phyloP scores from a whole-genome alignment of 192 early-diverging fungal genomes.

The Gamsiella multidivaricata region DNA sequence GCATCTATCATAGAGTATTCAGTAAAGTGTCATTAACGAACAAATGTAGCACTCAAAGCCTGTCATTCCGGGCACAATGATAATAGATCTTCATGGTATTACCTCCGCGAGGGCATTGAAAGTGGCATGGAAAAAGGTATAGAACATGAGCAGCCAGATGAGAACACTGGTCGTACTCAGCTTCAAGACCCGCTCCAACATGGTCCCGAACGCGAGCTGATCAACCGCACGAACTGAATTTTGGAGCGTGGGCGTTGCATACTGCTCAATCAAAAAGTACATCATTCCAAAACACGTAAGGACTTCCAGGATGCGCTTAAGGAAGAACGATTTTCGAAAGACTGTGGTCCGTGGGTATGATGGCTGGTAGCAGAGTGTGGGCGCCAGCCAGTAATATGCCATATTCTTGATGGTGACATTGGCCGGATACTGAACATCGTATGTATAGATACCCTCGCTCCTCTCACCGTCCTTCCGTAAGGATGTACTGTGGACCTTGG shows the following conservation, averaged over 20 bases:
- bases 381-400: conserved; percentile 81
- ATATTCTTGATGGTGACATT: conserved; percentile 76
- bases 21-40: no score
- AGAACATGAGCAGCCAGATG: conserved; percentile 93
- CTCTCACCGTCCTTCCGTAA: not conserved
- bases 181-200: conserved; percentile 86
- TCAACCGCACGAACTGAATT: conserved; percentile 83
- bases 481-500: conserved; percentile 28
- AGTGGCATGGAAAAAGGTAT: conserved; percentile 82
- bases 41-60: no score
- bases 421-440: conserved; percentile 73
- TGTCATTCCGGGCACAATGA: no score
- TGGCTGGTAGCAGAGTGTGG: conserved; percentile 91
- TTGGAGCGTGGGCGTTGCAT: conserved; percentile 81
- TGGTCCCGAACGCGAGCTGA: conserved; percentile 67
- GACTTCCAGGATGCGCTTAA: conserved; percentile 81
- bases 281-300: conserved; percentile 73
- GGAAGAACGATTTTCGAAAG: conserved; percentile 78
- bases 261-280: conserved; percentile 84
- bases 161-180: conserved; percentile 79
- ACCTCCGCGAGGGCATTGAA: conserved; percentile 84
- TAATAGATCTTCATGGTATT: conserved; percentile 16
- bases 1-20: conserved; percentile 55
- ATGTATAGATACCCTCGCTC: conserved; percentile 43
- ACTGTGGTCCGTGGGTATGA: conserved; percentile 76